These are phyloP conservation scores for Candida tibetensis DNA, from an alignment of 805 yeast genomes.

Conservation along the genomic window DNA sequence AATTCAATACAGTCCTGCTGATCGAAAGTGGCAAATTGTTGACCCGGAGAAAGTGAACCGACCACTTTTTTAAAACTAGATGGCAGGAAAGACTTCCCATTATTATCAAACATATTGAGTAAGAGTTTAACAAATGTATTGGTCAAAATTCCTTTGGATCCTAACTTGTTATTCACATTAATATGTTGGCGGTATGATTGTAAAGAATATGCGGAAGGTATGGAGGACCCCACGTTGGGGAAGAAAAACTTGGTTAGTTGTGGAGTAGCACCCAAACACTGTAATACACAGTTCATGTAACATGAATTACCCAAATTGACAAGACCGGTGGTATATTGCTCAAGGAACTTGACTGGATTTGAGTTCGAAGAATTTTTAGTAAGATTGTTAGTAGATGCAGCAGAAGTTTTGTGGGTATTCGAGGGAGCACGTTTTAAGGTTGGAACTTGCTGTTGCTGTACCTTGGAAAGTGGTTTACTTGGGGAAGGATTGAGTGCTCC, in stretches of 20 bases:
- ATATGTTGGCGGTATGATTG: slow-evolving; percentile 64
- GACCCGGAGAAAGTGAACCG: slow-evolving; percentile 60
- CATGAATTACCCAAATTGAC: slow-evolving; percentile 86
- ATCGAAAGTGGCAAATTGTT: slow-evolving; percentile 60
- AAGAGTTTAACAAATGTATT: slow-evolving; percentile 62
- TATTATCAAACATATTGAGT: slow-evolving; percentile 49
- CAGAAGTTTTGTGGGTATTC: neutral
- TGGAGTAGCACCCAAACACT: slow-evolving; percentile 75
- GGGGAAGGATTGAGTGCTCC: no score
- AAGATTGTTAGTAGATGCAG: neutral
- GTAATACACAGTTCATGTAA: slow-evolving; percentile 88
- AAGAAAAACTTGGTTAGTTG: slow-evolving; percentile 63
- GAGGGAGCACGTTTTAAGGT: neutral
- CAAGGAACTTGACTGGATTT: slow-evolving; percentile 4
- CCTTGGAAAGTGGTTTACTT: slow-evolving; percentile 4
- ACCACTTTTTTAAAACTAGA: slow-evolving; percentile 60
- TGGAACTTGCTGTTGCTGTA: neutral
- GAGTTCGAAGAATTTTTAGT: neutral
- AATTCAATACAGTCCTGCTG: slow-evolving; percentile 90
- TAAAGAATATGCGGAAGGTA: slow-evolving; percentile 19
- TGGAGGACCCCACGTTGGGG: slow-evolving; percentile 15
- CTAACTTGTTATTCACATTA: slow-evolving; percentile 69
- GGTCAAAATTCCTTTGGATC: slow-evolving; percentile 78
- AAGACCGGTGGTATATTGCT: slow-evolving; percentile 62
- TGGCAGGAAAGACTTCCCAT: slow-evolving; percentile 54